Percentiles rank a stretch among this genome's conserved stretches.
Evolutionary conservation across 2,329 filamentous ascomycete genomes (phyloP).

Genomic region (Fusarium falciforme): DNA sequence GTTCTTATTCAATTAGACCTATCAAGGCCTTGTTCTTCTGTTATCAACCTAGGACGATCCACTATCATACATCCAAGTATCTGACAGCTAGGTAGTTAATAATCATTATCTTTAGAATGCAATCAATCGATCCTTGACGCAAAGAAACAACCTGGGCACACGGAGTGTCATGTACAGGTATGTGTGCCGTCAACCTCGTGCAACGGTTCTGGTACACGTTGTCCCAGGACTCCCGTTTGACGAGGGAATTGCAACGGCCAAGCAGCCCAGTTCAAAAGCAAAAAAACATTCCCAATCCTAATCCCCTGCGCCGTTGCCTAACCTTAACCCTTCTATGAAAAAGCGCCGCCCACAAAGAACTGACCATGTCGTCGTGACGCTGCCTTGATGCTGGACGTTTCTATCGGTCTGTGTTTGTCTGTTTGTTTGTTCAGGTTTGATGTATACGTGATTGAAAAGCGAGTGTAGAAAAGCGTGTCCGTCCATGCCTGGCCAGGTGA

Average conservation of each 20-base stretch:
- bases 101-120: constrained; percentile 9
- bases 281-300: constrained; percentile 4
- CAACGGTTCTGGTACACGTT: neutral
- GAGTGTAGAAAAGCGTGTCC: constrained; percentile 17
- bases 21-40: neutral
- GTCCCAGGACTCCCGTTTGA: neutral
- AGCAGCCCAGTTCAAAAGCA: constrained; percentile 6
- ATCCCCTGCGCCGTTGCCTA: constrained; percentile 22
- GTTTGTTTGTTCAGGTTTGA: constrained; percentile 20
- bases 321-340: constrained; percentile 30
- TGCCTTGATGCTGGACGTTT: constrained; percentile 25
- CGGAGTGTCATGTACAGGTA: neutral
- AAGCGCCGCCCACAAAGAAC: constrained; percentile 24
- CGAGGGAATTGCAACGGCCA: neutral
- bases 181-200: neutral
- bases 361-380: constrained; percentile 38
- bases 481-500: constrained; percentile 10
- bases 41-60: neutral
- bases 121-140: neutral
- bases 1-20: constrained; percentile 1
- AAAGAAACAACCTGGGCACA: constrained; percentile 4
- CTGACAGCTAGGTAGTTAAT: neutral
- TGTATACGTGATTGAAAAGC: constrained; percentile 24
- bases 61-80: constrained; percentile 17
- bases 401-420: constrained; percentile 24